A percentile compares a stretch with the other conserved stretches of the same genome.
These are phyloP conservation scores for Sphaerostilbella broomeana DNA, from an alignment of 2,329 filamentous ascomycete species.

Conservation along the genomic window DNA sequence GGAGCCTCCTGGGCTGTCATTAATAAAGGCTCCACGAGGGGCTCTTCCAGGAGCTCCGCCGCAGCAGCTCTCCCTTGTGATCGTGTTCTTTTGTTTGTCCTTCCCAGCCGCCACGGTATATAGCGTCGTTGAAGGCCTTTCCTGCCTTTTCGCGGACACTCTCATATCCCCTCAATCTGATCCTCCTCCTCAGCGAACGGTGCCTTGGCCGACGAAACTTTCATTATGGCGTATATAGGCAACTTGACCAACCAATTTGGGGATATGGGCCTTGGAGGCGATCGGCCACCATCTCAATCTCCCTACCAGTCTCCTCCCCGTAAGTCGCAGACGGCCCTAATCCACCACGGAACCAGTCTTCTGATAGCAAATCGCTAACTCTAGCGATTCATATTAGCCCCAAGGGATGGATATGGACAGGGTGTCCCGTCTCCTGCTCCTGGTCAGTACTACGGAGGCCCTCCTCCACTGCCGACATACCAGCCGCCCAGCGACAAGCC, in stretches of 20 bases:
- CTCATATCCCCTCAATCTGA: background rate
- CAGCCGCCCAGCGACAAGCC: constrained; percentile 36
- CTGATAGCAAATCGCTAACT: background rate
- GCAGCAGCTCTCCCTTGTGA: no score
- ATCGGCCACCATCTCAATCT: constrained; percentile 7
- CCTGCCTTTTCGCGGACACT: background rate
- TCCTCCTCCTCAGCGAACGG: background rate
- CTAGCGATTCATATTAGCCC: background rate
- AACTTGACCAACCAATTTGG: constrained; percentile 8
- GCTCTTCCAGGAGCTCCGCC: no score
- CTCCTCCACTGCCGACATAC: constrained; percentile 23
- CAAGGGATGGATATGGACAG: constrained; percentile 4
- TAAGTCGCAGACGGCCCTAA: constrained; percentile 1
- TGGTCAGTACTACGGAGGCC: constrained; percentile 15
- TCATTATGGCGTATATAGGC: constrained; percentile 6
- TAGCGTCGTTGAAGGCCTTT: no score
- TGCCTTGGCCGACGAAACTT: background rate
- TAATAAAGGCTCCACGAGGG: no score
- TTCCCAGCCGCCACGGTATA: no score
- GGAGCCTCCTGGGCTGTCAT: no score
- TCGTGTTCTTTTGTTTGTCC: background rate
- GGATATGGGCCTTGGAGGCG: constrained; percentile 2
- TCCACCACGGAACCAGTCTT: no score
- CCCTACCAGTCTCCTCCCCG: constrained; percentile 5
- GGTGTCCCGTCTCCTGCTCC: constrained; percentile 10